These are phyloP conservation scores for Fusarium neocosmosporiellum DNA, from an alignment of 2,329 filamentous ascomycete species.

Conservation along the genomic window DNA sequence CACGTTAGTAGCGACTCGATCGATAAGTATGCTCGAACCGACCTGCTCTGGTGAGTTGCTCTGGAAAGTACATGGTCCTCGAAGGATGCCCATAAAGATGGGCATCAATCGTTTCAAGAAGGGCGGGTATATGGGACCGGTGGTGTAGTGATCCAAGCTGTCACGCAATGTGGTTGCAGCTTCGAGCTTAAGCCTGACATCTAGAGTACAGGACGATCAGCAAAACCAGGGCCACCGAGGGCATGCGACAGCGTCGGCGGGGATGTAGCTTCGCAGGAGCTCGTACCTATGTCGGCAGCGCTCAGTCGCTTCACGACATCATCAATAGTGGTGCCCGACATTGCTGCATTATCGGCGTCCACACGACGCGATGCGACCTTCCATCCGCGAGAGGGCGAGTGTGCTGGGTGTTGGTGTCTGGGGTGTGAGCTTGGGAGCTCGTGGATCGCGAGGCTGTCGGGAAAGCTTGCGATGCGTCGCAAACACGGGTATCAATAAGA, in stretches of 20 bases:
- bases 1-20: constrained; percentile 27
- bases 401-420: constrained; percentile 30
- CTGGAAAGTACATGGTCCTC: constrained; percentile 88
- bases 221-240: background rate
- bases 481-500: constrained; percentile 2
- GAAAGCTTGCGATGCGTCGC: constrained; percentile 13
- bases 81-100: constrained; percentile 86
- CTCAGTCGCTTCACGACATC: constrained; percentile 71
- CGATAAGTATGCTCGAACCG: constrained; percentile 41
- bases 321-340: constrained; percentile 71
- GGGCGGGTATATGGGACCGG: constrained; percentile 77
- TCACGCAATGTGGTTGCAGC: constrained; percentile 90
- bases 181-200: constrained; percentile 83
- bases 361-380: constrained; percentile 48
- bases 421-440: constrained; percentile 30
- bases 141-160: constrained; percentile 88
- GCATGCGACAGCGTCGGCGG: constrained; percentile 36
- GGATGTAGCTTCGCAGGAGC: constrained; percentile 7
- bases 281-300: constrained; percentile 64
- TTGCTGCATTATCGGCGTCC: constrained; percentile 63
- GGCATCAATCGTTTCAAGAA: constrained; percentile 93
- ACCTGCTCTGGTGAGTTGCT: constrained; percentile 92
- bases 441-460: constrained; percentile 41
- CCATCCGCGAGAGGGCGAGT: constrained; percentile 48
- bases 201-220: constrained; percentile 57